Percentiles rank a stretch among this genome's conserved stretches.
These are phyloP conservation scores for Pichia californica DNA, from an alignment of 805 yeast species.

Conservation along the genomic window DNA sequence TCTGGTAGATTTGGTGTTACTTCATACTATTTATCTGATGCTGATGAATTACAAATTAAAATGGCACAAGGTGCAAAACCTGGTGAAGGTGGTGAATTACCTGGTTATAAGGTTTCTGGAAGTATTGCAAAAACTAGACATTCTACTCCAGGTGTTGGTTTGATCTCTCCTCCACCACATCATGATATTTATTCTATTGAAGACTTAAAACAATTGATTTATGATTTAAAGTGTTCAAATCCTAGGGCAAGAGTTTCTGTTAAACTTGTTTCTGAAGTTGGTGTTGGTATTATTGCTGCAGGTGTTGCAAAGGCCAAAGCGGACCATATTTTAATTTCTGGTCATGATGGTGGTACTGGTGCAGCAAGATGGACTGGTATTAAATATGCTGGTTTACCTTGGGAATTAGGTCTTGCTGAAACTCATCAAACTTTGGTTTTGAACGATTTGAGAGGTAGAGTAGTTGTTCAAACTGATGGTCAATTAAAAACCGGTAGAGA, in stretches of 20 bases:
- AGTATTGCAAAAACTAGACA: constrained; percentile 93
- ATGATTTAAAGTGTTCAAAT: constrained; percentile 93
- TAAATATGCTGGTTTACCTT: constrained; percentile 95
- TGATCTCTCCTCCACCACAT: constrained; percentile 97
- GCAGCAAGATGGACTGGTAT: constrained; percentile 97
- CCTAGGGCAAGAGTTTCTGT: constrained; percentile 97
- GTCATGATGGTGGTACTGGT: constrained; percentile 99
- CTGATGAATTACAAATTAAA: constrained; percentile 95
- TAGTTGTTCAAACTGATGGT: constrained; percentile 96
- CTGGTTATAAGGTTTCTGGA: constrained; percentile 85
- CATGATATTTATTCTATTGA: constrained; percentile 98
- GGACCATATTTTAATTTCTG: constrained; percentile 90
- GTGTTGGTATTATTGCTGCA: constrained; percentile 98
- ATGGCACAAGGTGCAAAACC: constrained; percentile 99
- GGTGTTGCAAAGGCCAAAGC: constrained; percentile 99
- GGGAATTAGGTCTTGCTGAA: constrained; percentile 98
- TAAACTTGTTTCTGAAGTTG: constrained; percentile 94
- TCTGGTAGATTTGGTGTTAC: constrained; percentile 98
- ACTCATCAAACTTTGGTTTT: constrained; percentile 95
- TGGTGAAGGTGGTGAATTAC: constrained; percentile 99
- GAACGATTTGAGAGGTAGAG: constrained; percentile 94
- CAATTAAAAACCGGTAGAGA: constrained; percentile 96
- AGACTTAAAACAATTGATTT: constrained; percentile 92
- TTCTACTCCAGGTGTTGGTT: constrained; percentile 94
- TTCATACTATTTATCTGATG: constrained; percentile 87